phyloP scores from a whole-genome alignment of 176 grass and related monocot genomes.

The Carex myosuroides region DNA sequence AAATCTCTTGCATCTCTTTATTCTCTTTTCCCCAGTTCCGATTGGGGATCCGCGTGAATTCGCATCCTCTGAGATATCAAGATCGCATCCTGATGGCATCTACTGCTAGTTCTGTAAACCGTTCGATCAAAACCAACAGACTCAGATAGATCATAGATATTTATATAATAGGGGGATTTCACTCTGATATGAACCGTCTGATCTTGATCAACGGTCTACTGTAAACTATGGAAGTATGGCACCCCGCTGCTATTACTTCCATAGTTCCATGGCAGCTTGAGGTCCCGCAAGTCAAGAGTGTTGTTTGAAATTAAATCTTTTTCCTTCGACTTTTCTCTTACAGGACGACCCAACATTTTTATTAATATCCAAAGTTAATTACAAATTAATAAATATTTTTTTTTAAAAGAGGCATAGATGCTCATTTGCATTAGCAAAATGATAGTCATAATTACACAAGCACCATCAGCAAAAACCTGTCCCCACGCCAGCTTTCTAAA shows the following conservation, averaged over 20 bases:
- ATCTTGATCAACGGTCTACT: too few species aligned
- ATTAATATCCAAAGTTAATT: too few species aligned
- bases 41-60: too few species aligned
- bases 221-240: not conserved
- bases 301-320: not conserved
- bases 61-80: too few species aligned
- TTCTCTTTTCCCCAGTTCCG: not conserved
- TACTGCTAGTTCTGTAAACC: not conserved
- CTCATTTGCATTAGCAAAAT: too few species aligned
- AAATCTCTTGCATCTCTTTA: not conserved
- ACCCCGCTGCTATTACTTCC: not conserved
- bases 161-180: not conserved
- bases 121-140: not conserved
- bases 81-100: not conserved
- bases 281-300: not conserved
- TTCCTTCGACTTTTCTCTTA: not conserved
- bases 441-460: too few species aligned
- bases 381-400: too few species aligned
- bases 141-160: not conserved
- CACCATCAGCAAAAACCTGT: too few species aligned
- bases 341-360: too few species aligned
- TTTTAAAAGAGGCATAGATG: too few species aligned
- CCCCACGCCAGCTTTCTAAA: too few species aligned
- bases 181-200: too few species aligned
- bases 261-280: not conserved